Evolutionary conservation across 768 basidiomycete species (phyloP).

Genomic region (Aureoboletus auriporus): DNA sequence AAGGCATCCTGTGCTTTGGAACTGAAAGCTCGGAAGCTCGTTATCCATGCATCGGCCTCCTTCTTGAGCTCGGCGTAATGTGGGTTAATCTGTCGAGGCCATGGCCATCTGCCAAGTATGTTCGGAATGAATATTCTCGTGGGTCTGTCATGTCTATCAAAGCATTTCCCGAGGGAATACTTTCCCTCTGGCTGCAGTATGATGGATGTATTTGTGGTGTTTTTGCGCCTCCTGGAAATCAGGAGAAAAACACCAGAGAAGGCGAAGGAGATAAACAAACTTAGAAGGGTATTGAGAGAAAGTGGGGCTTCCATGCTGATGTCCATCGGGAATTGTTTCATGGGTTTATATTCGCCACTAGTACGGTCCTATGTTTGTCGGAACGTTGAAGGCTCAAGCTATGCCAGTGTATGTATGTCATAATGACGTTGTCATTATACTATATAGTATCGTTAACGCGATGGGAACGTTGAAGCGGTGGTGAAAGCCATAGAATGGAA

Average conservation of each 20-base stretch:
- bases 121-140: conserved; percentile 12
- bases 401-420: too few relatives aligned
- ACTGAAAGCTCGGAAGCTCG: conserved; percentile 6
- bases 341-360: too few relatives aligned
- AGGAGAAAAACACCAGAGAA: not conserved
- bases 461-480: too few relatives aligned
- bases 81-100: conserved; percentile 9
- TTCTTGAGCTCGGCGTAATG: not conserved
- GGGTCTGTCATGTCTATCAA: not conserved
- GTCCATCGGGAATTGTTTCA: too few relatives aligned
- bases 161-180: not conserved
- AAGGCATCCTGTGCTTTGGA: conserved; percentile 12
- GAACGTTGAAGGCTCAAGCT: too few relatives aligned
- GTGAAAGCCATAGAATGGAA: too few relatives aligned
- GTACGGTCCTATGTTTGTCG: too few relatives aligned
- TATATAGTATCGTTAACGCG: too few relatives aligned
- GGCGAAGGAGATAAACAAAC: not conserved
- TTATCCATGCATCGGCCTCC: conserved; percentile 8
- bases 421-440: too few relatives aligned
- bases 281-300: not conserved
- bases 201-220: not conserved
- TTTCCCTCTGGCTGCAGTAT: too few relatives aligned
- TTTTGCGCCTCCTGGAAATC: not conserved
- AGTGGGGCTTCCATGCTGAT: conserved; percentile 4
- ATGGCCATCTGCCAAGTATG: conserved; percentile 16